Evolutionary conservation across 495 filamentous ascomycete genomes (phyloP).

Genomic region (Trichoderma asperelloides): DNA sequence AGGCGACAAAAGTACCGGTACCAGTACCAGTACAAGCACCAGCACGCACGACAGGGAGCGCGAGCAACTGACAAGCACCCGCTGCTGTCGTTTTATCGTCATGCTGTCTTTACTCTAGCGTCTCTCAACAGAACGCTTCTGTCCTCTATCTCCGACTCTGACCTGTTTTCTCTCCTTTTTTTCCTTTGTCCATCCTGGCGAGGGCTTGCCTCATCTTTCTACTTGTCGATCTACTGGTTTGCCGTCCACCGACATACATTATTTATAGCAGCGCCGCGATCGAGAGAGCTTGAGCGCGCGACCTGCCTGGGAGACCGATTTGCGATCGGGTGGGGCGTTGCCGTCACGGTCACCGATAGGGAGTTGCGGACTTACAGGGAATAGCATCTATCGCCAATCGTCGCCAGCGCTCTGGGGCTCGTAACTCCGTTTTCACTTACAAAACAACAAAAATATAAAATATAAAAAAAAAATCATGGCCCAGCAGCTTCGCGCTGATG

Average conservation of each 20-base stretch:
- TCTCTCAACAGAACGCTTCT: slow-evolving; percentile 2
- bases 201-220: background rate
- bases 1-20: background rate
- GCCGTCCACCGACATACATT: background rate
- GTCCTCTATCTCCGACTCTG: background rate
- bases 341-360: background rate
- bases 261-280: background rate
- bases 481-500: background rate
- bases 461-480: background rate
- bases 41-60: background rate
- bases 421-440: background rate
- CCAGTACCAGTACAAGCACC: background rate
- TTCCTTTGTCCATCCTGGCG: background rate
- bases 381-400: slow-evolving; percentile 2
- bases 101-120: background rate
- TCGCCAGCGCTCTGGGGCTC: background rate
- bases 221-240: background rate
- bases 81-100: no score
- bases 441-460: background rate
- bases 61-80: background rate
- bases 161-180: background rate
- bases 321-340: slow-evolving; percentile 5
- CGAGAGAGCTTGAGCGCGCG: background rate
- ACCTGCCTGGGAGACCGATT: background rate
- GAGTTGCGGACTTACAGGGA: background rate